Conservation (phyloP, 495 filamentous ascomycete genomes). For the Hapsidospora chrysogenum region DNA sequence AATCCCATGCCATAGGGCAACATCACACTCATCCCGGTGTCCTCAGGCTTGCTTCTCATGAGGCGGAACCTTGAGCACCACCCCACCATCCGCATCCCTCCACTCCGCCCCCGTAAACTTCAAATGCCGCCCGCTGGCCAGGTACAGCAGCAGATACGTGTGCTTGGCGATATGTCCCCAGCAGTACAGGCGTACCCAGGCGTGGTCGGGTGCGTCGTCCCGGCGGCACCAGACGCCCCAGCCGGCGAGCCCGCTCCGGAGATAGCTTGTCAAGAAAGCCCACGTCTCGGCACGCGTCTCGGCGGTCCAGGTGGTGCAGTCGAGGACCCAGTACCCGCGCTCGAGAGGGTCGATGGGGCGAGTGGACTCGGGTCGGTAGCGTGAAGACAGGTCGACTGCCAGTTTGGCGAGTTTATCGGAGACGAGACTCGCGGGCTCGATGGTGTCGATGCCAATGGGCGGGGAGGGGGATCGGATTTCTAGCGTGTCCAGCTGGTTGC, state of each 20-base stretch:
- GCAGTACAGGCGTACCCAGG: slow-evolving; percentile 37
- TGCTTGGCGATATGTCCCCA: slow-evolving; percentile 48
- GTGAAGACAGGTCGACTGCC: slow-evolving; percentile 28
- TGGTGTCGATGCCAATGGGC: slow-evolving; percentile 5
- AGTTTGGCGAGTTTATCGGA: slow-evolving; percentile 39
- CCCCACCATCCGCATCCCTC: slow-evolving; percentile 36
- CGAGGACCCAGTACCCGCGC: slow-evolving; percentile 51
- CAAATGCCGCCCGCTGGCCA: slow-evolving; percentile 42
- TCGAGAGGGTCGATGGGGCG: slow-evolving; percentile 39
- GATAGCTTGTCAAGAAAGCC: slow-evolving; percentile 40
- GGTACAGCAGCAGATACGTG: slow-evolving; percentile 46
- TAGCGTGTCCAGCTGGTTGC: slow-evolving; percentile 7
- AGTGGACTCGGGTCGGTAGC: slow-evolving; percentile 30
- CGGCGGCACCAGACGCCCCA: slow-evolving; percentile 44
- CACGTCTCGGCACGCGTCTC: slow-evolving; percentile 33
- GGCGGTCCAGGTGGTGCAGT: slow-evolving; percentile 25
- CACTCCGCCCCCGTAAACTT: slow-evolving; percentile 35
- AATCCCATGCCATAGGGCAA: too few species aligned
- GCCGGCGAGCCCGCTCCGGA: slow-evolving; percentile 41
- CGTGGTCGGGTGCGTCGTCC: slow-evolving; percentile 15
- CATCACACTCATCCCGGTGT: too few species aligned
- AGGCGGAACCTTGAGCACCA: not conserved
- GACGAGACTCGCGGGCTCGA: slow-evolving; percentile 18
- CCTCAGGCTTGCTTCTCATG: too few species aligned
- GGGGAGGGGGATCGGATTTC: slow-evolving; percentile 21